Percentiles rank a stretch among this genome's conserved stretches.
These are phyloP conservation scores for Triadica sebifera DNA, from an alignment of 345 rosid genomes.

Conservation along the genomic window DNA sequence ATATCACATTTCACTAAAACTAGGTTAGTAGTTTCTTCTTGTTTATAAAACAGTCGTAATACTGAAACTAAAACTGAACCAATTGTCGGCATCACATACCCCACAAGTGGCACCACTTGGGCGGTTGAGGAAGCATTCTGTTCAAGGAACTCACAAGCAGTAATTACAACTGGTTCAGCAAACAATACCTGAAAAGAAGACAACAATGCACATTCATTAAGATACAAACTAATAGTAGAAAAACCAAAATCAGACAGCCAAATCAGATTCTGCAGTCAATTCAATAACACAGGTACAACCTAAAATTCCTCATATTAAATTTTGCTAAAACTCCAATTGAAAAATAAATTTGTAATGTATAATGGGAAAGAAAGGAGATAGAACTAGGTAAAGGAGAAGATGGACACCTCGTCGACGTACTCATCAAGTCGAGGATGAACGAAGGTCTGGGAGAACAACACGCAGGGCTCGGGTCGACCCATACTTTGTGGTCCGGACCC, in stretches of 20 bases:
- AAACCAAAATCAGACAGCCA: neutral
- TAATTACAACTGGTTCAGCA: conserved; percentile 85
- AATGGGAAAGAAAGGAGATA: neutral
- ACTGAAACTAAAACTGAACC: neutral
- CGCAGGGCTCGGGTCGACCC: conserved; percentile 95
- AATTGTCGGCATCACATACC: conserved; percentile 44
- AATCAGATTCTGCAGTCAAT: neutral
- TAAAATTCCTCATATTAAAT: neutral
- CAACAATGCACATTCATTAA: conserved; percentile 1
- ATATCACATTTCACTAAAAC: neutral
- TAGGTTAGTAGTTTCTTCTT: neutral
- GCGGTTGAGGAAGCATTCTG: conserved; percentile 81
- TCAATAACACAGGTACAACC: neutral
- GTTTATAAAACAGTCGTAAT: neutral
- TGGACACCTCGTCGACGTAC: conserved; percentile 86
- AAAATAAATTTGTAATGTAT: neutral
- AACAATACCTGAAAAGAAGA: conserved; percentile 62
- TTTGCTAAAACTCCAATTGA: neutral
- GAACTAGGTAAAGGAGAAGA: neutral
- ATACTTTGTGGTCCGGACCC: conserved; percentile 29
- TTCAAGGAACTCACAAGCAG: conserved; percentile 93
- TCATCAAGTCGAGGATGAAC: conserved; percentile 93
- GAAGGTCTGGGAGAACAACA: conserved; percentile 88
- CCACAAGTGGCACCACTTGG: conserved; percentile 74
- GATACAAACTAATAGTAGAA: neutral